Base-by-base conservation (phyloP, 257 asterid genomes). In the Jacaranda mimosifolia region DNA sequence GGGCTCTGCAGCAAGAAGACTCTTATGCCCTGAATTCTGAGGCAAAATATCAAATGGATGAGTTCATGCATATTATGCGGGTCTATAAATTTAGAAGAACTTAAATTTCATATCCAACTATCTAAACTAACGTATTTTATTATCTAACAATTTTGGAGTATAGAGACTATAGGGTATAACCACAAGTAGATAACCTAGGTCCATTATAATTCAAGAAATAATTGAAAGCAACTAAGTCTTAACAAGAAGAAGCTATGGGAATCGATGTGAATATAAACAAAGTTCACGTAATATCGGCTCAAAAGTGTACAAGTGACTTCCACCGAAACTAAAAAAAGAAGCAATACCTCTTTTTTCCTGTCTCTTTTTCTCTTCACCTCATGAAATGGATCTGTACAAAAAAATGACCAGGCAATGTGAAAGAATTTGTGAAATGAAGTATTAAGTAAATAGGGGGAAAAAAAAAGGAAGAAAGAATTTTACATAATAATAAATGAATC, bases 281-380 rank as follows among this genome's bases (percentile, higher is more conserved):
- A 66, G 74, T 52, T 42, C 55, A 65, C 14, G 19, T 7, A 64
- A 10, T 3, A 26, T 35, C 38, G 17, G 49, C 75, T 26, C 39
- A 59, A 56, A 9, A 59, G 70, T 45, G 45, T 60, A 69, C n/a
- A 55, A 77, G 67, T 15, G 48, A 71, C 63, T 26, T 14, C 3
- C 19, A 43, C 4, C 63, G 8, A 62, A 58, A 49, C 46, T 11
- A 35, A 66, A 43, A 26, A 42, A 48, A 68, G 9, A 51, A 62
- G 63, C n/a, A 63, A 40, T 79, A 91, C 97, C 97, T 92, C 98
- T 84, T 90, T 93, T 83, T 81, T 95, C 84, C 90, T 83, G 87
- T 93, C 97, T 74, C 85, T 88, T 84, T 82, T 93, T 72, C 98
- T 89, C 93, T 81, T 93, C 89, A 95, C 99, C 89, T 93, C 97